Conservation (phyloP, 2,329 filamentous ascomycete species). For the Fusarium sp. region DNA sequence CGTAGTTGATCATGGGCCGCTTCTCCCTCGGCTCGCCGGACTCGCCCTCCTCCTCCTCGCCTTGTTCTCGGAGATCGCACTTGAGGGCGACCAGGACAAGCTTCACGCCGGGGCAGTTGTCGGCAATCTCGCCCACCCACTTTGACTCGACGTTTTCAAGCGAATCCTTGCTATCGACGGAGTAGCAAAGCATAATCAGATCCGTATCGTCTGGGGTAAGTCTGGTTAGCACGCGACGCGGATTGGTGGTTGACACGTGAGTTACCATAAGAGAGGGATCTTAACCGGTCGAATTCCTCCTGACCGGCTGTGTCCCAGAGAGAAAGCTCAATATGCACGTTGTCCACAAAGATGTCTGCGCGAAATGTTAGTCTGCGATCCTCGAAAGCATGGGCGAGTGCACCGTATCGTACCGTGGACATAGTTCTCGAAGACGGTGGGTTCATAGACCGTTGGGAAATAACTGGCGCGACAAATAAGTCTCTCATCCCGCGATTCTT, state of each 20-base stretch:
- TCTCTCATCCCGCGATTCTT: not conserved
- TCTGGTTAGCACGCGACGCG: slow-evolving; percentile 10
- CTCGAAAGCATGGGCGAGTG: not conserved
- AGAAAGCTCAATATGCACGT: slow-evolving; percentile 95
- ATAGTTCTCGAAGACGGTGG: slow-evolving; percentile 99
- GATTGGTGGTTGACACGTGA: not conserved
- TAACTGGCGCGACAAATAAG: slow-evolving; percentile 68
- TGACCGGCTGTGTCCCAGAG: slow-evolving; percentile 99
- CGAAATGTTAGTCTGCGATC: slow-evolving; percentile 12
- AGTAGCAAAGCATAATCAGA: slow-evolving; percentile 98
- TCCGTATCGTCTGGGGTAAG: slow-evolving; percentile 79
- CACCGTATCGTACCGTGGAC: slow-evolving; percentile 79
- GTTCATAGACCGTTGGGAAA: slow-evolving; percentile 98
- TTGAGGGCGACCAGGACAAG: slow-evolving; percentile 96
- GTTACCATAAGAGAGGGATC: slow-evolving; percentile 90
- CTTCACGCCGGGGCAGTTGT: slow-evolving; percentile 96
- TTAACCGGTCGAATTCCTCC: slow-evolving; percentile 97
- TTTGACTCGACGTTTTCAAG: slow-evolving; percentile 99
- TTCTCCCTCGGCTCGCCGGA: slow-evolving; percentile 63
- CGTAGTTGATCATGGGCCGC: slow-evolving; percentile 85
- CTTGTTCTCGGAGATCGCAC: slow-evolving; percentile 89
- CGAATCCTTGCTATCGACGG: slow-evolving; percentile 94
- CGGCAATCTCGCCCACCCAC: slow-evolving; percentile 97
- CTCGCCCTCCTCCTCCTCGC: slow-evolving; percentile 75
- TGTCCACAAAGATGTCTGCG: slow-evolving; percentile 96